These are phyloP conservation scores for Dactylis glomerata DNA, from an alignment of 176 grass and related monocot genomes.

Conservation along the genomic window DNA sequence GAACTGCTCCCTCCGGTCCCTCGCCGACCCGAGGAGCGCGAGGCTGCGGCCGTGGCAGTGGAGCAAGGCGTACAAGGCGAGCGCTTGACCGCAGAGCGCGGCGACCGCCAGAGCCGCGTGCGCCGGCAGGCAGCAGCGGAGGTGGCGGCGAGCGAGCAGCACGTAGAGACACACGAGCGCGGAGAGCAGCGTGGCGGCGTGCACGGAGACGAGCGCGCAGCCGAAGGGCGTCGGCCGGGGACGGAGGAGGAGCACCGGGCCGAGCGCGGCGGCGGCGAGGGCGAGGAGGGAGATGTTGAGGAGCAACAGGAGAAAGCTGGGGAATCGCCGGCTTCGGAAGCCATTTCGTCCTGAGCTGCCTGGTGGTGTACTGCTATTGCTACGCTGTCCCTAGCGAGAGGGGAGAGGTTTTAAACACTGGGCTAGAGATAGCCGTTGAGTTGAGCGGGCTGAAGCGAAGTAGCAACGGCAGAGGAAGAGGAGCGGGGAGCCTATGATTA, in stretches of 20 bases:
- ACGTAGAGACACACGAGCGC: conserved; percentile 40
- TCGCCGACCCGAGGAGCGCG: conserved; percentile 38
- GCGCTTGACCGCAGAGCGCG: conserved; percentile 48
- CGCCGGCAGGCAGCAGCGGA: conserved; percentile 33
- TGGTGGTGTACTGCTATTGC: background rate
- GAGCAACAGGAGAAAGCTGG: conserved; percentile 50
- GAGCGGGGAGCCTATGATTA: background rate
- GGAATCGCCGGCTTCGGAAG: conserved; percentile 1
- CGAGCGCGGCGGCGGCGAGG: conserved; percentile 41
- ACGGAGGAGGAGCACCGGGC: conserved; percentile 52
- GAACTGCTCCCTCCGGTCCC: conserved; percentile 61
- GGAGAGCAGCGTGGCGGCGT: conserved; percentile 48
- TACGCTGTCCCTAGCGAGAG: background rate
- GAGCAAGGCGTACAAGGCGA: conserved; percentile 47
- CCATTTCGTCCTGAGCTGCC: conserved; percentile 9
- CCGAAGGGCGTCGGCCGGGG: conserved; percentile 52
- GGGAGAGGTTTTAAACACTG: background rate
- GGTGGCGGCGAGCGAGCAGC: conserved; percentile 44
- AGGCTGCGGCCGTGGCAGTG: conserved; percentile 42
- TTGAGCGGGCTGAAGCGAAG: background rate
- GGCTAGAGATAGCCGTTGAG: background rate
- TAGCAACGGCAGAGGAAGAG: background rate
- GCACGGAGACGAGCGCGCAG: conserved; percentile 66
- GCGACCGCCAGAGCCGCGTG: conserved; percentile 38
- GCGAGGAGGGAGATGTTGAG: conserved; percentile 56